Evolutionary conservation across 352 stramenopile genomes (phyloP).

Genomic region (Aphanomyces cochlioides): DNA sequence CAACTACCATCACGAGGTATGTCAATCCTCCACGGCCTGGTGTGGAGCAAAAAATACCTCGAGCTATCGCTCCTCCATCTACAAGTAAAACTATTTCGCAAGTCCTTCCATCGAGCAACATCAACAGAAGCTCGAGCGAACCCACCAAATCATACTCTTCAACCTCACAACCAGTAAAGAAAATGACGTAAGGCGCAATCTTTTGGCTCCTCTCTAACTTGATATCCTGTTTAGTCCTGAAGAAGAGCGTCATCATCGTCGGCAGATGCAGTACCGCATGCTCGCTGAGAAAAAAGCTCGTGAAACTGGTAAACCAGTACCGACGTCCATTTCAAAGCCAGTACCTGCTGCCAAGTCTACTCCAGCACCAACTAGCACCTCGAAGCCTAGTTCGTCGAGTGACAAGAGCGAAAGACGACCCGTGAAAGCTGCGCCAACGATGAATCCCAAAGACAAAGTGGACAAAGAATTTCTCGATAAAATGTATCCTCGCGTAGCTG

Average conservation of each 20-base stretch:
- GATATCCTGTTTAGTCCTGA: constrained; percentile 40
- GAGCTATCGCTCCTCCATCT: constrained; percentile 20
- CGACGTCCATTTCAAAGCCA: constrained; percentile 14
- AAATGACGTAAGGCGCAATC: constrained; percentile 7
- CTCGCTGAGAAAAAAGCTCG: constrained; percentile 34
- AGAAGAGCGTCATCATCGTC: constrained; percentile 55
- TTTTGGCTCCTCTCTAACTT: neutral
- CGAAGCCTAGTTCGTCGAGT: neutral
- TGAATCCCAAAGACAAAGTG: constrained; percentile 29
- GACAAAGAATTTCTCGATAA: constrained; percentile 72
- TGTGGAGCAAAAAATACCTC: neutral
- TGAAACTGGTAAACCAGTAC: constrained; percentile 30
- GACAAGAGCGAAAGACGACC: constrained; percentile 3
- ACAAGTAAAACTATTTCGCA: too few relatives aligned
- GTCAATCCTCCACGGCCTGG: constrained; percentile 42
- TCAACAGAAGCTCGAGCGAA: constrained; percentile 5
- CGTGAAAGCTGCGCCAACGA: constrained; percentile 1
- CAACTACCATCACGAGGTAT: constrained; percentile 47
- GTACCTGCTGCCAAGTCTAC: constrained; percentile 11
- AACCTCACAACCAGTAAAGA: constrained; percentile 13
- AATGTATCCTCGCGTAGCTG: constrained; percentile 78
- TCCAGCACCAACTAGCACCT: neutral
- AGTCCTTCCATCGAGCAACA: too few relatives aligned
- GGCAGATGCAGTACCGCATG: constrained; percentile 38
- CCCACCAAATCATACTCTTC: constrained; percentile 13